Base-by-base conservation (phyloP, 345 rosid genomes). In the Brassica incana region DNA sequence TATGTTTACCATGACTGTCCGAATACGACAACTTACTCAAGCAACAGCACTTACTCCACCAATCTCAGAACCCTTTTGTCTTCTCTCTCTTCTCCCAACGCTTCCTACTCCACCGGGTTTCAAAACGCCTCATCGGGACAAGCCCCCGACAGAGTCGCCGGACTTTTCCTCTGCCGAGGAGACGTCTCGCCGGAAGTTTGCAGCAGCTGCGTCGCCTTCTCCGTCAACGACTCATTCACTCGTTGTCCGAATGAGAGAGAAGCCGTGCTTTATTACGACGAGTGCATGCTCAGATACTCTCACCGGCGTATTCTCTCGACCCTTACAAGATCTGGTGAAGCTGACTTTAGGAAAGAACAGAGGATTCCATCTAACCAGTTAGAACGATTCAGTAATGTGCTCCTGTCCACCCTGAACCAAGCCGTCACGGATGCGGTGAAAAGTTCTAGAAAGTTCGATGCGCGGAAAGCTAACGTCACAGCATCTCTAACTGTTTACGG, bases 21-120 rank as follows among this genome's bases (percentile, higher is more conserved):
- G 8, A 54, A 16, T 54, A 58, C 60, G 2, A 65, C 9, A 27
- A 87, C 76, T 40, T 87, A 40, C 75, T 35, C 87, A 4, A 1
- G 23, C 1, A 81, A 83, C 70, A 84, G 85, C 72, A 66, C 85
- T 54, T 88, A 65, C 79, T 65, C 52, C 1, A 33, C 65, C 69
- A 90, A 87, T 75, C 88, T 87, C 15, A 62, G 25, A 36, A 68
- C 59, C 63, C 32, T 79, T 81, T 85, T 67, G 77, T 87, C 60
- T 18, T 77, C 75, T 73, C 86, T 69, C 58, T 87, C 50, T 8
- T 18, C 69, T 36, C 36, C 62, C 10, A 71, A 76, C 70, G 69
- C 78, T 32, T 33, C 67, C 1, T 67, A 66, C 36, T 35, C 71
- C 10, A 72, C 50, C 2, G 86, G 87, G 48, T 76, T 59, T 62